A percentile compares a stretch with the other conserved stretches of the same genome.
phyloP scores from a whole-genome alignment of 768 basidiomycete genomes.

The Leccinum uliginosum region DNA sequence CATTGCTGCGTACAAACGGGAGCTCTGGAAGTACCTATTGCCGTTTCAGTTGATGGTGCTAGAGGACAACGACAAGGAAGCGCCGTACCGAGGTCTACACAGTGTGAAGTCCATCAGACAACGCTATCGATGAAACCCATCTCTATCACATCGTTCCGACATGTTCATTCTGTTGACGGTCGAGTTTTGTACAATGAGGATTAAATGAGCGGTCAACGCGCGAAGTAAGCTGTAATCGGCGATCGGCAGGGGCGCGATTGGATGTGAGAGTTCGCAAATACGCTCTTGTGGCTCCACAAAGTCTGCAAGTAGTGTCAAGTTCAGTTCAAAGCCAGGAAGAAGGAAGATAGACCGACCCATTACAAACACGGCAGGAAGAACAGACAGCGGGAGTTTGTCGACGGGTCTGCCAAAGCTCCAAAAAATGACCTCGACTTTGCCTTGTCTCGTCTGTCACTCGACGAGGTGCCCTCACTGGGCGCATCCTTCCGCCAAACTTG shows the following conservation, averaged over 20 bases:
- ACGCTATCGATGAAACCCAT: too few species aligned
- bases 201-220: slow-evolving; percentile 91
- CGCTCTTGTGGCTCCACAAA: slow-evolving; percentile 85
- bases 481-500: slow-evolving; percentile 83
- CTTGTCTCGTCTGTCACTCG: slow-evolving; percentile 79
- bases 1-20: too few species aligned
- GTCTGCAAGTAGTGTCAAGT: slow-evolving; percentile 47
- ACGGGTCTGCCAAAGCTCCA: slow-evolving; percentile 83
- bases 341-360: slow-evolving; percentile 61
- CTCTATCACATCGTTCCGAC: slow-evolving; percentile 13
- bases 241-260: slow-evolving; percentile 84
- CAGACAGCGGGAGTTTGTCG: slow-evolving; percentile 37
- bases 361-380: slow-evolving; percentile 81
- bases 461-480: slow-evolving; percentile 36
- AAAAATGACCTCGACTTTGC: slow-evolving; percentile 83
- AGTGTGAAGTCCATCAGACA: too few species aligned
- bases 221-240: slow-evolving; percentile 93
- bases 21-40: too few species aligned
- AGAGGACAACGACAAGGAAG: too few species aligned
- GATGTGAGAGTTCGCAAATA: slow-evolving; percentile 77
- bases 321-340: not conserved
- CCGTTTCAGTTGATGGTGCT: too few species aligned
- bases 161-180: slow-evolving; percentile 95
- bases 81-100: too few species aligned
- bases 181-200: slow-evolving; percentile 90